Evolutionary conservation across 208 protist species (phyloP).

Genomic region (Leishmania major): DNA sequence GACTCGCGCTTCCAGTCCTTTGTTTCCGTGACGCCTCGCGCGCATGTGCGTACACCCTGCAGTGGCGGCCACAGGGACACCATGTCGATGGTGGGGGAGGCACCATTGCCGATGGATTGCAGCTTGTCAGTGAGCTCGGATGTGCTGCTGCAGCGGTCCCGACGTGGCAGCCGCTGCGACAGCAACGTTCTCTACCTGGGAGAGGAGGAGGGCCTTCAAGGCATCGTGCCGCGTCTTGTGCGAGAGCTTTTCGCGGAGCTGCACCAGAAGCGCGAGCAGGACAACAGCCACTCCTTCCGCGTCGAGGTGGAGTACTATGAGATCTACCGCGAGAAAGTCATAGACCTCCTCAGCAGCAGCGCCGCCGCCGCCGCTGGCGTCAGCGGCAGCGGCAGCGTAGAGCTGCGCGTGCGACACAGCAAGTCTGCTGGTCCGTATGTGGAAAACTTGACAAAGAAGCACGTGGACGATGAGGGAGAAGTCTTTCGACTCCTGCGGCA

Average conservation of each 20-base stretch:
- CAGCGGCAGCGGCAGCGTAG: slow-evolving; percentile 22
- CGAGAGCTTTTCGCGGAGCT: slow-evolving; percentile 69
- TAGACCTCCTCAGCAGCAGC: slow-evolving; percentile 63
- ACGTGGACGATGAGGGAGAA: slow-evolving; percentile 60
- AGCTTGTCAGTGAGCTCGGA: slow-evolving; percentile 10
- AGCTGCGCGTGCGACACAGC: slow-evolving; percentile 78
- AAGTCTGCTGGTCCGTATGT: slow-evolving; percentile 70
- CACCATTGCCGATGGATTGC: slow-evolving; percentile 2
- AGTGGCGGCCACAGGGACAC: not conserved
- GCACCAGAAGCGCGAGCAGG: slow-evolving; percentile 47
- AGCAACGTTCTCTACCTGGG: not conserved
- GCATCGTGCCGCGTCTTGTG: slow-evolving; percentile 77
- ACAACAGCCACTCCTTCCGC: slow-evolving; percentile 78
- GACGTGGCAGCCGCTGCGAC: not conserved
- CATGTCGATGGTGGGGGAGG: not conserved
- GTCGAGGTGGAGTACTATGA: slow-evolving; percentile 89
- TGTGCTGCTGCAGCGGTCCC: not conserved
- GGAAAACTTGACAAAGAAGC: slow-evolving; percentile 64
- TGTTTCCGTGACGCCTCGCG: slow-evolving; percentile 14
- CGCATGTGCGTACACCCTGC: not conserved
- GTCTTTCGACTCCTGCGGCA: slow-evolving; percentile 61
- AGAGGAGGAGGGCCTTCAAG: slow-evolving; percentile 35
- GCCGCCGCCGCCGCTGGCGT: not conserved
- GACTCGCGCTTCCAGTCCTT: slow-evolving; percentile 27
- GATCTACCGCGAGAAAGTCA: slow-evolving; percentile 93